These are phyloP conservation scores for Phtheirospermum japonicum DNA, from an alignment of 257 asterid species.

Conservation along the genomic window DNA sequence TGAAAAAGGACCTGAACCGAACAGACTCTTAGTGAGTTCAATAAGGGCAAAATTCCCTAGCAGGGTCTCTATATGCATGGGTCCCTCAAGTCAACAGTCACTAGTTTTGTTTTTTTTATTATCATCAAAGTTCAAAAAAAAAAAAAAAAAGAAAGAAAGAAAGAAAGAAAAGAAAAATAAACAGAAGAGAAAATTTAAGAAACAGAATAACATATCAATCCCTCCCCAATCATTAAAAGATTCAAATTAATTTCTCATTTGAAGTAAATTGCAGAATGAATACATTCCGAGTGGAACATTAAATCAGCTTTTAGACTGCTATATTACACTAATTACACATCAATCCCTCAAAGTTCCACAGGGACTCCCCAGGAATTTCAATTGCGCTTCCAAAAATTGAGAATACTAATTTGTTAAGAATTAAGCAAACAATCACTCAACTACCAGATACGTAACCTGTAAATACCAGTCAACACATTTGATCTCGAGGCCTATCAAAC, in stretches of 20 bases:
- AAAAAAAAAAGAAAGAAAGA: no score
- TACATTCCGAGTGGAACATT: background rate
- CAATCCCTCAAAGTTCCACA: background rate
- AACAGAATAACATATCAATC: background rate
- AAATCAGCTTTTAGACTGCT: conserved; percentile 5
- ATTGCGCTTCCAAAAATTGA: no score
- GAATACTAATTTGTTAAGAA: no score
- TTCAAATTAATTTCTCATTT: no score
- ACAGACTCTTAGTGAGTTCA: background rate
- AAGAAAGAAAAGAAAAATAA: no score
- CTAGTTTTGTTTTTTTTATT: background rate
- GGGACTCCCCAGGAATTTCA: no score
- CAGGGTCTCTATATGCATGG: background rate
- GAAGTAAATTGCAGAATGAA: background rate
- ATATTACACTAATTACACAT: no score
- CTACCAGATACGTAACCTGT: background rate
- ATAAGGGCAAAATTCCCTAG: no score
- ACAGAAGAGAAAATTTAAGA: background rate
- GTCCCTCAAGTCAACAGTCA: background rate
- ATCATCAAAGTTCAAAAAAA: no score
- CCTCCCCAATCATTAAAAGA: no score
- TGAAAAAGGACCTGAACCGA: background rate
- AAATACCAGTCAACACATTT: background rate
- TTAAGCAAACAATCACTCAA: background rate
- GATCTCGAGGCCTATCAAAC: background rate